These are phyloP conservation scores for Aspergillus vadensis DNA, from an alignment of 2,329 filamentous ascomycete species.

Conservation along the genomic window DNA sequence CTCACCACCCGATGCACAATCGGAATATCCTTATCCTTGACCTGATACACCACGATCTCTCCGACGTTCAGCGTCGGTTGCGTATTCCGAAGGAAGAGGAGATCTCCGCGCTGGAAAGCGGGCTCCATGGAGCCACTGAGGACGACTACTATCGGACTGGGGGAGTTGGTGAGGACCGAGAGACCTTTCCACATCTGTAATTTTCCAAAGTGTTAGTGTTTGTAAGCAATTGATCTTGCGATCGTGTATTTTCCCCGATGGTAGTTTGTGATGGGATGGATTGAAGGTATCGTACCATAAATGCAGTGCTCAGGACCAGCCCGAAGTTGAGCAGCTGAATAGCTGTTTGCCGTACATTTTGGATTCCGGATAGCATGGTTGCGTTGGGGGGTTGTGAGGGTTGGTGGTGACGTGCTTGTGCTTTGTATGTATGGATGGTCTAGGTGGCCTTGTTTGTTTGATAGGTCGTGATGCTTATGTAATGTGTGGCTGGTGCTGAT, in stretches of 20 bases:
- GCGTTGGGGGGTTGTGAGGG: background rate
- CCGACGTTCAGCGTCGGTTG: constrained; percentile 65
- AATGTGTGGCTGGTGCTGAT: background rate
- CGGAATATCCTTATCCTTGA: constrained; percentile 90
- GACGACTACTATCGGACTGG: constrained; percentile 65
- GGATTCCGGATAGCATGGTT: constrained; percentile 65
- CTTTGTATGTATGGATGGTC: background rate
- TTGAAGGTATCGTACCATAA: constrained; percentile 62
- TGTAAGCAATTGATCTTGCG: background rate
- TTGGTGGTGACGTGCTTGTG: background rate
- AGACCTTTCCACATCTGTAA: constrained; percentile 75
- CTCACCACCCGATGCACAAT: constrained; percentile 93
- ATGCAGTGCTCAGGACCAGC: constrained; percentile 84
- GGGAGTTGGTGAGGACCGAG: constrained; percentile 73
- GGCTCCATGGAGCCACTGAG: constrained; percentile 70
- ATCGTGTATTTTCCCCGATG: background rate
- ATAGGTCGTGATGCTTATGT: background rate
- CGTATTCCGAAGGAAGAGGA: constrained; percentile 66
- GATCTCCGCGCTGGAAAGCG: constrained; percentile 65
- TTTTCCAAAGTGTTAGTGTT: background rate
- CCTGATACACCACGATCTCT: constrained; percentile 79
- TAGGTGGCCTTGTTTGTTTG: background rate
- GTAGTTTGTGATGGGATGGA: too few relatives aligned
- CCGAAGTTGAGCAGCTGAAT: constrained; percentile 87
- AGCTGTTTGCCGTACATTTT: constrained; percentile 76